These are phyloP conservation scores for Lobosporangium transversale DNA, from an alignment of 192 early-diverging fungal species.

Conservation along the genomic window DNA sequence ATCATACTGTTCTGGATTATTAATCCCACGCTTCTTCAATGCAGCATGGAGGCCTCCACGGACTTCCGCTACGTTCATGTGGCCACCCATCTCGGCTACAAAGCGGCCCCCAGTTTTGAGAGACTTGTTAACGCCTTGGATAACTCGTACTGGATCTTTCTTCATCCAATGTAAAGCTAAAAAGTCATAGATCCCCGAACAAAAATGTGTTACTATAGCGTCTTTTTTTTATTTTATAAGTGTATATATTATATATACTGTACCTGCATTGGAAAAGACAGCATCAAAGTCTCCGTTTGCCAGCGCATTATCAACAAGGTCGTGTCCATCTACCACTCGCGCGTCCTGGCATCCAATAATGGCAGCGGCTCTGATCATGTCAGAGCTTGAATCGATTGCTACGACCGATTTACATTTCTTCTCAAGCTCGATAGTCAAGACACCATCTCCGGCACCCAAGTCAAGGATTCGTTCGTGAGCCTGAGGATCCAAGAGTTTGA, in stretches of 20 bases:
- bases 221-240: not conserved
- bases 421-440: slow-evolving; percentile 65
- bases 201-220: slow-evolving; percentile 1
- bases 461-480: slow-evolving; percentile 69
- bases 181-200: not conserved
- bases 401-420: slow-evolving; percentile 58
- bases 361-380: slow-evolving; percentile 65
- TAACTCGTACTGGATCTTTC: slow-evolving; percentile 63
- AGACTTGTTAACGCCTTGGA: slow-evolving; percentile 61
- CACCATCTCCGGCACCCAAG: slow-evolving; percentile 76
- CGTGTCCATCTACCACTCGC: slow-evolving; percentile 66
- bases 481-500: slow-evolving; percentile 61
- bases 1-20: slow-evolving; percentile 41
- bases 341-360: slow-evolving; percentile 48
- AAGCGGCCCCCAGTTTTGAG: slow-evolving; percentile 68
- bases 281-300: slow-evolving; percentile 66
- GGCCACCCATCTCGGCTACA: slow-evolving; percentile 59
- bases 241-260: not conserved
- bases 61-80: slow-evolving; percentile 32
- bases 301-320: slow-evolving; percentile 53
- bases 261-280: slow-evolving; percentile 76
- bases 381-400: slow-evolving; percentile 66
- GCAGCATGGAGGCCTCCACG: slow-evolving; percentile 30
- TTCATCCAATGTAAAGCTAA: slow-evolving; percentile 80
- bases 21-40: slow-evolving; percentile 55